Evolutionary conservation across 495 filamentous ascomycete genomes (phyloP), one percentile per base, ranked within the genome.

Genomic region (Penicillium chermesinum): DNA sequence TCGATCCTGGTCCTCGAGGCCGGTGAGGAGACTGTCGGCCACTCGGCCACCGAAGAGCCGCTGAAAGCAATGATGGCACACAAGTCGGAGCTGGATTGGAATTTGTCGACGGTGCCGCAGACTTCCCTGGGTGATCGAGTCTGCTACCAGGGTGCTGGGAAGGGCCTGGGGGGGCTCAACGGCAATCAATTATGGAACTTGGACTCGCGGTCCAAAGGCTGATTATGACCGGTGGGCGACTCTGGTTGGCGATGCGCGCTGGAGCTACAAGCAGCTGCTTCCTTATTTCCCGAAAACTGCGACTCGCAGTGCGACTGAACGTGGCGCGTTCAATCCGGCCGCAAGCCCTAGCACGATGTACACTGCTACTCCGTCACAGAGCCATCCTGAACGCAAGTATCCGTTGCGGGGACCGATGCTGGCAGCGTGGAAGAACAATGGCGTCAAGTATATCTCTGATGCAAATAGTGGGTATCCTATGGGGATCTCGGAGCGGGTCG

Each of bases 161-260:
- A 73, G 38, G 64, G 48, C n/a, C 59, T 75, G 4, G 55, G 57
- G n/a, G 2, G 70, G 72, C 12, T 39, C 46, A 25, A 47, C 54
- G 43, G 13, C 36, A 0, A 51, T 64, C 17, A 59, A 66, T 48
- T 34, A 54, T 36, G 46, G 36, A 1, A 42, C 38, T 3, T 74
- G 67, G 69, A 46, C 61, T 16, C 61, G 70, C 7, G 70, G 69
- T 4, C 44, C 59, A 36, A 53, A 48, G 18, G 36, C 33, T 12
- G 70, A 76, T 44, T 72, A 66, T 38, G 65, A 72, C 14, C 53
- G 53, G 13, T 74, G 71, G 71, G 71, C 51, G 22, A 38, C 52
- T 18, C 15, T 49, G 3, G 65, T 68, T 9, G 48, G 53, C 6
- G 63, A 73, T 40, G n/a, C 35, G 1, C 53, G 63, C 2, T 76